phyloP scores from a whole-genome alignment of 306 rosid species.

The Medicago ruthenica region DNA sequence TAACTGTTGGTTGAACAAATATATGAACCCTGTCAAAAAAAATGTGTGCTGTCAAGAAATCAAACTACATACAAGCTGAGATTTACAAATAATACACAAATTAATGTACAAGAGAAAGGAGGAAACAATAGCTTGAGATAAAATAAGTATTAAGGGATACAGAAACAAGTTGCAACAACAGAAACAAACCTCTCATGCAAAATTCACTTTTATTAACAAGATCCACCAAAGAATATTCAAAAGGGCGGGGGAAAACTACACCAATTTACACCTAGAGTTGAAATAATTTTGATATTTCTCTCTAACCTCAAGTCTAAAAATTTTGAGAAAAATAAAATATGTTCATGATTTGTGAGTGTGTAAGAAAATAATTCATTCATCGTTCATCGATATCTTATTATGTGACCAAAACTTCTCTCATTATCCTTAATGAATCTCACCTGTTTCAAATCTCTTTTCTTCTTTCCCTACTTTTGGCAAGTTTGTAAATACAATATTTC shows the following conservation, averaged over 20 bases:
- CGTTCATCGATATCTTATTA: too few relatives aligned
- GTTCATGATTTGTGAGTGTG: too few relatives aligned
- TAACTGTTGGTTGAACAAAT: conserved; percentile 87
- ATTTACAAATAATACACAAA: conserved; percentile 29
- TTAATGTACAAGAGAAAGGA: conserved; percentile 7
- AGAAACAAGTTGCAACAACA: conserved; percentile 21
- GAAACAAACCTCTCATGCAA: conserved; percentile 18
- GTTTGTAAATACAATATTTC: too few relatives aligned
- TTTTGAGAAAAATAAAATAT: too few relatives aligned
- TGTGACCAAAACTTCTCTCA: too few relatives aligned
- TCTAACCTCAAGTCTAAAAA: too few relatives aligned
- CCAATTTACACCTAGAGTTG: neutral
- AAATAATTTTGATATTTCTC: too few relatives aligned
- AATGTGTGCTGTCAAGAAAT: conserved; percentile 34
- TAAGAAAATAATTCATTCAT: too few relatives aligned
- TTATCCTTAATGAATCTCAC: too few relatives aligned
- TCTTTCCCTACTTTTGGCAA: too few relatives aligned
- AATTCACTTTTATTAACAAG: neutral
- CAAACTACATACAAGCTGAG: conserved; percentile 27
- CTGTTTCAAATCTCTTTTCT: too few relatives aligned
- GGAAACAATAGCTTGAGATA: conserved; percentile 2
- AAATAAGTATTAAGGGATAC: conserved; percentile 14
- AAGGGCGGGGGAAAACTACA: neutral
- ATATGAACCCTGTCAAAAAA: conserved; percentile 80
- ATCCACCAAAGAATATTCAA: neutral